Evolutionary conservation across 140 eudicot genomes (phyloP), one percentile per base, ranked within the genome.

Genomic region (Flaveria floridana): DNA sequence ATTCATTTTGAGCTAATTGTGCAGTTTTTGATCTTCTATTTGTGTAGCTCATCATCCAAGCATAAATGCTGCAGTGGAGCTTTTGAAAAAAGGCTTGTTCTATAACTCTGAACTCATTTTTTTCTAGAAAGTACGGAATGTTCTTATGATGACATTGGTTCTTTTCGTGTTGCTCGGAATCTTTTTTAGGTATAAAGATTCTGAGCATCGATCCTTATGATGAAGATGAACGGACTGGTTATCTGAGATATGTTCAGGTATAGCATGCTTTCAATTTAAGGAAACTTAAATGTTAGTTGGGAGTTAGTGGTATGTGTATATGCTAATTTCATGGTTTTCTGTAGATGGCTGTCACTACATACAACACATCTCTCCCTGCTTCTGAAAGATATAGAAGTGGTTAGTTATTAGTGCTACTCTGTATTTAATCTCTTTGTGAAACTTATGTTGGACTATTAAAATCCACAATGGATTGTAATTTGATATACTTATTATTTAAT

Each of bases 321-420:
- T 72, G 68, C 76, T 78, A 71, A 65, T 52, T 14, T 57, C 14
- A 55, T 52, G 44, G 78, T 64, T 65, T 57, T 67, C 50, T 79
- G 28, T 83, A 94, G 99, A 94, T 94, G 97, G 99, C 97, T 66
- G 99, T 94, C 83, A 94, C 96, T 42, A 94, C 99, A 56, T 77
- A 90, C 79, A 83, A 88, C 86, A 94, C 97, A 26, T 86, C 96
- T 44, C 96, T 94, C 78, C 97, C 99, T 65, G 86, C 84, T 20
- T 80, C 97, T 23, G 94, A 90, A 82, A 85, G 99, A 94, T 94
- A 94, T 84, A 79, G 68, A 82, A 88, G 84, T 80, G 99, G 99
- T 90, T 75, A 70, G 85, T 77, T n/a, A 37, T 57, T 59, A 61
- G 48, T 16, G 66, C 52, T 6, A 34, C 55, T 69, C 37, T 13